These are phyloP conservation scores for Flaveria brownii DNA, from an alignment of 129 eudicot species.

Conservation along the genomic window DNA sequence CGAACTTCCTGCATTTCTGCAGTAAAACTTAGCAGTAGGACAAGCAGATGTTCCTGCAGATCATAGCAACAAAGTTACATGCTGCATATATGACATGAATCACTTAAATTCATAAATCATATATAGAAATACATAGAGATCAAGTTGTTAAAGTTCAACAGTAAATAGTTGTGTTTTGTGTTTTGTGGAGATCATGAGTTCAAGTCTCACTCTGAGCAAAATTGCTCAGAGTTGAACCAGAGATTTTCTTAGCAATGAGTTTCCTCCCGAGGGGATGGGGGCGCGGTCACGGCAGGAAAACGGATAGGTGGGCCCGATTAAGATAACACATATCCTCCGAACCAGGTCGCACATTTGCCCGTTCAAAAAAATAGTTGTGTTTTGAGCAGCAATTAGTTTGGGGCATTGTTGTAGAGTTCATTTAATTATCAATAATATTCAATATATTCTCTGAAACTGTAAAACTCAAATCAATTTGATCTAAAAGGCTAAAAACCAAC, in stretches of 20 bases:
- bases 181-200: too few relatives aligned
- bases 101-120: neutral
- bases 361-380: neutral
- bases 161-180: neutral
- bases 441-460: neutral
- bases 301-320: too few relatives aligned
- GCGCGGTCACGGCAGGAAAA: too few relatives aligned
- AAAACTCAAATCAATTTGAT: constrained; percentile 4
- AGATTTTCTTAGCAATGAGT: too few relatives aligned
- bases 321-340: too few relatives aligned
- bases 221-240: too few relatives aligned
- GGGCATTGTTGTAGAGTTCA: constrained; percentile 5
- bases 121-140: neutral
- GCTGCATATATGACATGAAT: neutral
- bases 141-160: too few relatives aligned
- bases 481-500: neutral
- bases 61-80: constrained; percentile 11
- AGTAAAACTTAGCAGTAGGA: constrained; percentile 81
- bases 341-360: too few relatives aligned
- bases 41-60: constrained; percentile 89
- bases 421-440: too few relatives aligned
- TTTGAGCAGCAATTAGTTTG: constrained; percentile 1
- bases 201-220: too few relatives aligned
- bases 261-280: too few relatives aligned
- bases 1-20: constrained; percentile 79